Conservation (phyloP, 306 rosid species). For the Inga laurina region DNA sequence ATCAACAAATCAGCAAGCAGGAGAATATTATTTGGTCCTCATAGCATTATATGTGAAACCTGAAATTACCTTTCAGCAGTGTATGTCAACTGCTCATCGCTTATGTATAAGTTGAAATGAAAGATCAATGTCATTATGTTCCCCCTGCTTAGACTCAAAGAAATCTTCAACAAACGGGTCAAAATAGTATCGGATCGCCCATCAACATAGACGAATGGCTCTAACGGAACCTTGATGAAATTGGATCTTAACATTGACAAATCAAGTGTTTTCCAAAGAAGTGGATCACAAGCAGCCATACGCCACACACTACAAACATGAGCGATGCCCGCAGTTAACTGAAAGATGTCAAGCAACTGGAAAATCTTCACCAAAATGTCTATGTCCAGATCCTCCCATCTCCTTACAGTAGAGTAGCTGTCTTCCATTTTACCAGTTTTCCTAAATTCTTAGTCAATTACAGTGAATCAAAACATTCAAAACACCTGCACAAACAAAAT, state of each 20-base stretch:
- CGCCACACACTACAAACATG: slow-evolving; percentile 80
- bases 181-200: slow-evolving; percentile 56
- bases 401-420: slow-evolving; percentile 28
- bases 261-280: slow-evolving; percentile 79
- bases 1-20: slow-evolving; percentile 20
- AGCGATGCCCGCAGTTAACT: slow-evolving; percentile 67
- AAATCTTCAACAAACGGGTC: slow-evolving; percentile 62
- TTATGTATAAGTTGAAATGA: slow-evolving; percentile 69
- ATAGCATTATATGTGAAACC: neutral
- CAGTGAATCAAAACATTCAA: slow-evolving; percentile 28
- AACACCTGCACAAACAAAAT: slow-evolving; percentile 32
- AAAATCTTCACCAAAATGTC: slow-evolving; percentile 77
- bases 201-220: slow-evolving; percentile 75
- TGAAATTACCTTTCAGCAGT: slow-evolving; percentile 82
- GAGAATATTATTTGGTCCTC: neutral
- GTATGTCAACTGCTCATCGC: slow-evolving; percentile 73
- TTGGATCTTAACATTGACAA: slow-evolving; percentile 67
- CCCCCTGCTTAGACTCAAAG: slow-evolving; percentile 63
- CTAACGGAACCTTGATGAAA: slow-evolving; percentile 73
- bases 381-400: slow-evolving; percentile 77
- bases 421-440: slow-evolving; percentile 60
- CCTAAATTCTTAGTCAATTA: slow-evolving; percentile 31
- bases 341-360: slow-evolving; percentile 57
- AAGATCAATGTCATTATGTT: slow-evolving; percentile 59
- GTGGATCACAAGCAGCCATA: slow-evolving; percentile 66